Percentiles rank a stretch among this genome's conserved stretches.
Evolutionary conservation across 2,329 filamentous ascomycete genomes (phyloP).

Genomic region (Didymella arachidicola): DNA sequence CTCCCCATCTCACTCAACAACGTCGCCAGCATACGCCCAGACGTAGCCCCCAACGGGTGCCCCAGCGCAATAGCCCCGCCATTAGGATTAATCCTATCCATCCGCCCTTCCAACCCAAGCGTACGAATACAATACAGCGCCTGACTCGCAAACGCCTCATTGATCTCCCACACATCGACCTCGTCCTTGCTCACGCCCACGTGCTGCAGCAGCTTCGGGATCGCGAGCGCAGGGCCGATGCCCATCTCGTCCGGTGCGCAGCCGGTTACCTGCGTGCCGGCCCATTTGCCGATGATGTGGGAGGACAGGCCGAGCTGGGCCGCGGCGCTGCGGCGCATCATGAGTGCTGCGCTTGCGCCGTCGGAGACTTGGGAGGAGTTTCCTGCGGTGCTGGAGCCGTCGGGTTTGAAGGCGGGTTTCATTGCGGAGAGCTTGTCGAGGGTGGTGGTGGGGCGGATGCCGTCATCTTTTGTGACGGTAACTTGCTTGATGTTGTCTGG

Average conservation of each 20-base stretch:
- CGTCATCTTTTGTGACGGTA: slow-evolving; percentile 80
- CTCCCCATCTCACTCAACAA: slow-evolving; percentile 74
- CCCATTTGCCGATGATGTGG: slow-evolving; percentile 82
- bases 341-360: slow-evolving; percentile 80
- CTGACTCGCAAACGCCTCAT: slow-evolving; percentile 77
- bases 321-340: slow-evolving; percentile 86
- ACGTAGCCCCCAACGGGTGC: slow-evolving; percentile 89
- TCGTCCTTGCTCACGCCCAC: slow-evolving; percentile 73
- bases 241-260: slow-evolving; percentile 94
- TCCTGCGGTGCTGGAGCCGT: slow-evolving; percentile 82
- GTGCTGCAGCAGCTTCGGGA: slow-evolving; percentile 78
- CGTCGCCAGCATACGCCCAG: slow-evolving; percentile 80
- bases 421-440: slow-evolving; percentile 76
- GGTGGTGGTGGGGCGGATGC: slow-evolving; percentile 73
- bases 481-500: slow-evolving; percentile 62
- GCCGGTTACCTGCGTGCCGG: slow-evolving; percentile 76
- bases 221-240: slow-evolving; percentile 83
- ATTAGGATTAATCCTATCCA: slow-evolving; percentile 84
- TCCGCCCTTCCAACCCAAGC: slow-evolving; percentile 71
- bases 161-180: slow-evolving; percentile 89
- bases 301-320: slow-evolving; percentile 72
- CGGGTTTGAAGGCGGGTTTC: slow-evolving; percentile 82
- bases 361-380: slow-evolving; percentile 88
- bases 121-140: slow-evolving; percentile 74
- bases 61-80: slow-evolving; percentile 94